phyloP scores from a whole-genome alignment of 805 yeast species.

The Spathaspora passalidarum region DNA sequence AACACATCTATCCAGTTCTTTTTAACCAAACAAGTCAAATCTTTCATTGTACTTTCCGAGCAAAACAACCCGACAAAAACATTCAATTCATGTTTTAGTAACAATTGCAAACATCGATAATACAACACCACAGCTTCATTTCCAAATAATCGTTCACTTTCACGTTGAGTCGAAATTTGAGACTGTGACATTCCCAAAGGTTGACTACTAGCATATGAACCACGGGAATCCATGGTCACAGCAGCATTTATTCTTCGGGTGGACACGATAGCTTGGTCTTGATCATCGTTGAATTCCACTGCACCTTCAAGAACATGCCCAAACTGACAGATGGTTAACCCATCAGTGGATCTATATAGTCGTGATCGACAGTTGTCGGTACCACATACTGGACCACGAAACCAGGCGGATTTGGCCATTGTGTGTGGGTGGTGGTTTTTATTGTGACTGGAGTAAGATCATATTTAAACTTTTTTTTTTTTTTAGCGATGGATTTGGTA shows the following conservation, averaged over 20 bases:
- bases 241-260: constrained; percentile 46
- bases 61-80: constrained; percentile 10
- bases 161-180: constrained; percentile 19
- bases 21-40: constrained; percentile 23
- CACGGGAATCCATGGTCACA: constrained; percentile 12
- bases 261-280: constrained; percentile 52
- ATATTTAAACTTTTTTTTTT: not conserved
- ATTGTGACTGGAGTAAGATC: not conserved
- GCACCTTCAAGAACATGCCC: constrained; percentile 89
- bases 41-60: constrained; percentile 13
- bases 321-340: constrained; percentile 78
- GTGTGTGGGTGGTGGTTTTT: not conserved
- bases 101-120: constrained; percentile 46
- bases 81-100: constrained; percentile 47
- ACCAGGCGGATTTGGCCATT: constrained; percentile 32
- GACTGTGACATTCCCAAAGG: too few species aligned
- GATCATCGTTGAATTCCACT: constrained; percentile 77
- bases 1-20: constrained; percentile 30
- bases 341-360: constrained; percentile 69
- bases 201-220: constrained; percentile 21
- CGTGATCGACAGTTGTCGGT: constrained; percentile 83
- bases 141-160: constrained; percentile 40
- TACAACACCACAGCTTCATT: constrained; percentile 42
- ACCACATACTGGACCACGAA: constrained; percentile 83
- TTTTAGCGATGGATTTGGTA: not conserved